Base-by-base conservation (phyloP, 805 yeast species). In the Zygosaccharomyces bisporus region DNA sequence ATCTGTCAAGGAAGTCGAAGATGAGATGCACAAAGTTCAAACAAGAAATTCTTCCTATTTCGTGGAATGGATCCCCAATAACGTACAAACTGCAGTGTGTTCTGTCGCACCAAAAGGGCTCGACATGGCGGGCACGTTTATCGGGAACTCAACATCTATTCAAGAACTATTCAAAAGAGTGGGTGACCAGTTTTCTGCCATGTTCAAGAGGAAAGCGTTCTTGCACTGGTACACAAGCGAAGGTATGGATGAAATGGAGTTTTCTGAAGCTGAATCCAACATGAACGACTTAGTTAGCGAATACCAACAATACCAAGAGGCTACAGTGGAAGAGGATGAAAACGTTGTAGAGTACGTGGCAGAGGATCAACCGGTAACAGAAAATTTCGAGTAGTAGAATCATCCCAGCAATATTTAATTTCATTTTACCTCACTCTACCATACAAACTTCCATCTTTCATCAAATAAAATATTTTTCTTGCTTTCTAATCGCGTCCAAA, bases 161-260 rank as follows among this genome's bases (percentile, higher is more conserved):
- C 95, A 86, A 72, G 95, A 88, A 68, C 73, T 89, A 60, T 89
- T 89, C 72, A 80, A 81, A 70, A 83, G 96, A 71, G 84, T 86
- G 45, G 91, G 91, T 53, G 87, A 78, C 58, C 96, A 89, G 71
- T 89, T 89, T 71, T 75, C 83, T 56, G 90, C 89, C 49, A 89
- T 89, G 96, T 89, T 85, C 71, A 79, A 86, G 66, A 86, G 93
- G 73, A 85, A 83, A 68, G 96, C 96, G 52, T 89, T 89, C 80
- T 81, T 89, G 71, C 96, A 89, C 70, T 89, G 96, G 96, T 89
- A 87, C 71, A 86, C 93, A 7, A 77, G 83, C 56, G 96, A 89
- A 70, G 96, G 96, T 73, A 89, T 89, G 96, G 96, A 89, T 63
- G 95, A 84, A 71, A 76, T 82, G 75, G 96, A 89, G 72, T 89